A percentile compares a stretch with the other conserved stretches of the same genome.
phyloP scores from a whole-genome alignment of 2,329 filamentous ascomycete genomes.

The Emmonsia crescens region DNA sequence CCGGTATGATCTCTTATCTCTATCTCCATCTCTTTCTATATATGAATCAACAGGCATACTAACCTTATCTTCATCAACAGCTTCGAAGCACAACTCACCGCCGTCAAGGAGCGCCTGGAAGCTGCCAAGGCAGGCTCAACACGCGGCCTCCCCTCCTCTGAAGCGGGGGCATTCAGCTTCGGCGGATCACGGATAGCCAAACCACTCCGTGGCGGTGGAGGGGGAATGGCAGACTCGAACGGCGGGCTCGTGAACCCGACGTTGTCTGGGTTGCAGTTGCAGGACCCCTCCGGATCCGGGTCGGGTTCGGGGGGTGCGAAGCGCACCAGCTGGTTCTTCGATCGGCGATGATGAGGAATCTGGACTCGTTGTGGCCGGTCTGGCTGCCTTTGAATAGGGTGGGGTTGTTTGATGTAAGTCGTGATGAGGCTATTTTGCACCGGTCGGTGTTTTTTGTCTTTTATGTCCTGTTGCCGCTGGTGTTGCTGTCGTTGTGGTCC shows the following conservation, averaged over 20 bases:
- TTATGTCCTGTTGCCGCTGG: not conserved
- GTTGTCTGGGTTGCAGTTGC: constrained; percentile 49
- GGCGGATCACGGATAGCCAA: constrained; percentile 52
- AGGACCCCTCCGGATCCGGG: constrained; percentile 49
- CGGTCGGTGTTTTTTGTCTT: not conserved
- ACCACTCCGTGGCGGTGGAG: constrained; percentile 46
- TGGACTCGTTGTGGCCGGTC: not conserved
- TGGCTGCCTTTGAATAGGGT: not conserved
- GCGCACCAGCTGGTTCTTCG: constrained; percentile 47
- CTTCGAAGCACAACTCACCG: constrained; percentile 92
- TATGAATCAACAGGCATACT: constrained; percentile 3
- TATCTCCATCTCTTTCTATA: not conserved
- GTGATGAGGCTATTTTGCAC: not conserved
- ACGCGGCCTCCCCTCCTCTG: constrained; percentile 60
- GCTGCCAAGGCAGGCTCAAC: constrained; percentile 87
- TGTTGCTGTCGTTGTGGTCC: not conserved
- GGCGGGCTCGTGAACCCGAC: constrained; percentile 20
- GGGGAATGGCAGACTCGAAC: constrained; percentile 24
- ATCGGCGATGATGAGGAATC: constrained; percentile 26
- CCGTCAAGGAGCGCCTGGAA: constrained; percentile 95
- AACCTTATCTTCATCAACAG: constrained; percentile 37
- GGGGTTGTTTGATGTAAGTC: not conserved
- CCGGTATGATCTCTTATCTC: constrained; percentile 60
- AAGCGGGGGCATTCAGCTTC: constrained; percentile 62
- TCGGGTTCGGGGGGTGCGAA: constrained; percentile 46